A percentile compares a stretch with the other conserved stretches of the same genome.
Evolutionary conservation across 495 filamentous ascomycete species (phyloP).

Genomic region (Aspergillus bertholletiae): DNA sequence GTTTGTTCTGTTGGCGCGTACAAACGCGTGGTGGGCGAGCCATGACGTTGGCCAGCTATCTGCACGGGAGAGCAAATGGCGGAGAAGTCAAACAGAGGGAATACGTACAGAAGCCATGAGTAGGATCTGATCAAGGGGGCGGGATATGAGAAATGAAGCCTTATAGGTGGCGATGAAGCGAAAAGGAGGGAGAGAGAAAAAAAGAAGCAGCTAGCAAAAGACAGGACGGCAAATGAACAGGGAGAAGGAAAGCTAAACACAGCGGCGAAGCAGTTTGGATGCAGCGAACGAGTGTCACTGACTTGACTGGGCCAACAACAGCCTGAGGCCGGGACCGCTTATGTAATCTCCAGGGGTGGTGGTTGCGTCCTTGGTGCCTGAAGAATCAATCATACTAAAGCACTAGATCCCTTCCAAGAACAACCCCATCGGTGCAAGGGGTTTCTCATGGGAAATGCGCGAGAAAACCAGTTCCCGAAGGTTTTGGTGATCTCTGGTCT

Average conservation of each 20-base stretch:
- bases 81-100: constrained; percentile 13
- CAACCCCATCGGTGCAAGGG: too few relatives aligned
- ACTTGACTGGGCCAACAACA: not conserved
- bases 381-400: not conserved
- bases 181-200: constrained; percentile 7
- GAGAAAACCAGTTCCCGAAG: too few relatives aligned
- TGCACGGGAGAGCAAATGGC: constrained; percentile 6
- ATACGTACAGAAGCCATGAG: constrained; percentile 55
- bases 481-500: too few relatives aligned
- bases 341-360: constrained; percentile 5
- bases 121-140: constrained; percentile 12
- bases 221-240: not conserved
- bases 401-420: too few relatives aligned
- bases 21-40: constrained; percentile 14
- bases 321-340: constrained; percentile 1
- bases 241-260: not conserved
- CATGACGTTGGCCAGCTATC: constrained; percentile 22
- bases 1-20: constrained; percentile 5
- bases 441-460: too few relatives aligned
- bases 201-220: not conserved
- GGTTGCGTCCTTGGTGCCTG: not conserved
- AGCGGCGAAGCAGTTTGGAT: constrained; percentile 1
- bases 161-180: constrained; percentile 9
- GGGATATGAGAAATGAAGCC: constrained; percentile 18
- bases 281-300: not conserved